A percentile compares a stretch with the other conserved stretches of the same genome.
These are phyloP conservation scores for Didymosphaeria variabile DNA, from an alignment of 2,329 filamentous ascomycete genomes.

Conservation along the genomic window DNA sequence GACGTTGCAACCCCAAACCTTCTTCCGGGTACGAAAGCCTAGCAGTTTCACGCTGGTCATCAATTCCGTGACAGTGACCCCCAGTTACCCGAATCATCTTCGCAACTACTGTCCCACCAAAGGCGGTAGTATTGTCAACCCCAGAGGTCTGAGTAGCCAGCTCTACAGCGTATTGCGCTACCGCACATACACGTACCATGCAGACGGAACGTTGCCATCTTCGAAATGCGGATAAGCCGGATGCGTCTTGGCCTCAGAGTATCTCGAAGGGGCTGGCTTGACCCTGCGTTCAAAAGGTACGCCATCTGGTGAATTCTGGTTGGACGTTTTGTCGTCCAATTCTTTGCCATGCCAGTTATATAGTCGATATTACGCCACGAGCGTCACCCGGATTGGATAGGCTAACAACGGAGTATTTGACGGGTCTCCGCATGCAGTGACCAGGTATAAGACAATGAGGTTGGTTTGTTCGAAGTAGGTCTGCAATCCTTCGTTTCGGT, in stretches of 20 bases:
- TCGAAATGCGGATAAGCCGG: too few species aligned
- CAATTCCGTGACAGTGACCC: background rate
- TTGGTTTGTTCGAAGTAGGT: background rate
- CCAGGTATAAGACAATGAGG: background rate
- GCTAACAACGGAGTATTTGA: slow-evolving; percentile 1
- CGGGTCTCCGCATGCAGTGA: slow-evolving; percentile 11
- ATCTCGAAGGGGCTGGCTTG: background rate
- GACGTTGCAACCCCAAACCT: background rate
- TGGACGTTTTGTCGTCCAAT: background rate
- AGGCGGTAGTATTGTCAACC: background rate
- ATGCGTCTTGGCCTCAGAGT: background rate
- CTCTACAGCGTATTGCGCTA: background rate
- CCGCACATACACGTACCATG: background rate
- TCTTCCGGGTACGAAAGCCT: background rate
- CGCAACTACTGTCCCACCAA: background rate
- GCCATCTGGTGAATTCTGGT: background rate
- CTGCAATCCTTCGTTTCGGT: background rate
- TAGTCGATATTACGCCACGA: background rate
- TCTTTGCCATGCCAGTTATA: background rate
- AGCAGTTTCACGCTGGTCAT: background rate
- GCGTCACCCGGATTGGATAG: background rate
- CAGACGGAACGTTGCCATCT: background rate
- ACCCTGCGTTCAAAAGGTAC: background rate
- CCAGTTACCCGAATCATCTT: background rate
- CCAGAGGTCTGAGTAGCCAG: background rate